A percentile compares a stretch with the other conserved stretches of the same genome.
phyloP scores from a whole-genome alignment of 768 basidiomycete genomes.

The Calocybe indica region DNA sequence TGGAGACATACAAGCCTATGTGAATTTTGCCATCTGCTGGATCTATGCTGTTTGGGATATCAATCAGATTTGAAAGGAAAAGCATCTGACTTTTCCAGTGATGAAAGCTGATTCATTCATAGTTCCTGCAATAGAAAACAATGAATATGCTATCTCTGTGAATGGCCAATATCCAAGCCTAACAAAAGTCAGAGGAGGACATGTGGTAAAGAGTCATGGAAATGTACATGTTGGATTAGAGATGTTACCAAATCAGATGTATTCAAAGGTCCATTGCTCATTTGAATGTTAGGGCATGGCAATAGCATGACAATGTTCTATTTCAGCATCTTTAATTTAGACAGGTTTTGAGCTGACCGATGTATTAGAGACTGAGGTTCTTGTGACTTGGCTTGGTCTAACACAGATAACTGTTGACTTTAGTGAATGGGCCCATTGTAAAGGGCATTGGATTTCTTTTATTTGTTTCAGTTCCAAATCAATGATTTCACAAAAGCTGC shows the following conservation, averaged over 20 bases:
- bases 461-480: too few relatives aligned
- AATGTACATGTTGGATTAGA: not conserved
- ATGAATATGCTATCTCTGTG: constrained; percentile 3
- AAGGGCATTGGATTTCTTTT: too few relatives aligned
- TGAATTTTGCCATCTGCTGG: constrained; percentile 4
- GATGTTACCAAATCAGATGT: not conserved
- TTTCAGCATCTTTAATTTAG: too few relatives aligned
- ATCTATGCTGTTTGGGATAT: constrained; percentile 2
- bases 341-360: too few relatives aligned
- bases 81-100: constrained; percentile 6
- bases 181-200: not conserved
- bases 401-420: too few relatives aligned
- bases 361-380: too few relatives aligned
- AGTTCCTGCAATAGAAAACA: constrained; percentile 4
- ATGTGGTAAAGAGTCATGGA: not conserved
- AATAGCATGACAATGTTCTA: too few relatives aligned
- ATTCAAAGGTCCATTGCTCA: too few relatives aligned
- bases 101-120: constrained; percentile 5
- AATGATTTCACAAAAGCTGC: too few relatives aligned
- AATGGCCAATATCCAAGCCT: constrained; percentile 2
- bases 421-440: too few relatives aligned
- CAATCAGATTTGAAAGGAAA: constrained; percentile 7
- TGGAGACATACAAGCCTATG: constrained; percentile 4
- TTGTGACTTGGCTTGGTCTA: too few relatives aligned
- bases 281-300: too few relatives aligned